Percentiles rank a stretch among this genome's conserved stretches.
Evolutionary conservation across 352 stramenopile genomes (phyloP).

Genomic region (Globisporangium nodosum): DNA sequence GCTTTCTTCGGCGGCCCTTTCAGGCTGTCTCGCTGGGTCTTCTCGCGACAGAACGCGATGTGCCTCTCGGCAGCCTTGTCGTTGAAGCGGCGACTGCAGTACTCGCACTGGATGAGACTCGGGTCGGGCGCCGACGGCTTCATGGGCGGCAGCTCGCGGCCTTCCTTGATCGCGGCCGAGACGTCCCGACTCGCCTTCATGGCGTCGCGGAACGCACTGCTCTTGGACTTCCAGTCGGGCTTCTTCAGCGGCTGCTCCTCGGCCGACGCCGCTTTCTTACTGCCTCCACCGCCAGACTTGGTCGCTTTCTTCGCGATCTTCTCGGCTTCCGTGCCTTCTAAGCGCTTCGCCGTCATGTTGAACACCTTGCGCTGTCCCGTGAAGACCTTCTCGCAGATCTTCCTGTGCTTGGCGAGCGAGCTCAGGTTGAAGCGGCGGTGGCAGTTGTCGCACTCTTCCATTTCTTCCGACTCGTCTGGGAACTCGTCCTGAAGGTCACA

Average conservation of each 20-base stretch:
- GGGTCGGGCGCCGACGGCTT: constrained; percentile 63
- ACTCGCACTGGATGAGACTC: constrained; percentile 88
- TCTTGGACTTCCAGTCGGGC: constrained; percentile 85
- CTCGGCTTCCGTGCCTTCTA: constrained; percentile 67
- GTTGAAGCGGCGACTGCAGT: constrained; percentile 90
- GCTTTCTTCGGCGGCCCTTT: constrained; percentile 32
- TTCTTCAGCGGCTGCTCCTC: constrained; percentile 60
- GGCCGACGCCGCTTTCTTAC: constrained; percentile 19
- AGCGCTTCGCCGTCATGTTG: constrained; percentile 72
- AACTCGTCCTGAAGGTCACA: constrained; percentile 38
- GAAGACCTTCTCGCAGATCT: constrained; percentile 88
- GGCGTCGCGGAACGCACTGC: constrained; percentile 76
- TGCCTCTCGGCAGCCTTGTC: constrained; percentile 89
- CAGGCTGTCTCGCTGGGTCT: constrained; percentile 48
- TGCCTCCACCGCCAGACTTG: constrained; percentile 16
- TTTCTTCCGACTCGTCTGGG: constrained; percentile 37
- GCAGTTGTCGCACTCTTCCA: constrained; percentile 76
- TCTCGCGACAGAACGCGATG: constrained; percentile 90
- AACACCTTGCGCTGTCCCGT: constrained; percentile 79
- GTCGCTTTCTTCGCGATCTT: constrained; percentile 48
- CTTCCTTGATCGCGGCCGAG: constrained; percentile 59
- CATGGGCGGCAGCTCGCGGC: constrained; percentile 50
- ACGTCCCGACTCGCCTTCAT: constrained; percentile 82
- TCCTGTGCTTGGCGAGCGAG: constrained; percentile 75
- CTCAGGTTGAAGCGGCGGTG: constrained; percentile 74